phyloP scores from a whole-genome alignment of 768 basidiomycete species.

The Leucogyrophana mollusca region DNA sequence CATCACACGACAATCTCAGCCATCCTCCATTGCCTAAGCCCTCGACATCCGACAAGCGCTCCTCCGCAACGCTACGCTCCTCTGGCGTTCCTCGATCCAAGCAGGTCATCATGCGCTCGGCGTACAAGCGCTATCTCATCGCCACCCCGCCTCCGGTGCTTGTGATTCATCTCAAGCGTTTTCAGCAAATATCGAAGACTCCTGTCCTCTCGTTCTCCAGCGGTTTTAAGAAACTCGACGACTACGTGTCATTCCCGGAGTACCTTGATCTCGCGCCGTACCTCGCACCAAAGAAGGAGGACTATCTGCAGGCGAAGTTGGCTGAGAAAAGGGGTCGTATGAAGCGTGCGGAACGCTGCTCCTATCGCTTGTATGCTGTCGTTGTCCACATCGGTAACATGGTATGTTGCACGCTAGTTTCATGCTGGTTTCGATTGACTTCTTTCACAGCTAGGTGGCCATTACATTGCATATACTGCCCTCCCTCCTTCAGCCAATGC shows the following conservation, averaged over 20 bases:
- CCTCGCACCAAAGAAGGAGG: slow-evolving; percentile 76
- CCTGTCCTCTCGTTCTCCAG: slow-evolving; percentile 62
- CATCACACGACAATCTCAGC: slow-evolving; percentile 26
- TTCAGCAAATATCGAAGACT: slow-evolving; percentile 78
- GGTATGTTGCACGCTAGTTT: slow-evolving; percentile 44
- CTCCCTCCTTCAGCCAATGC: slow-evolving; percentile 44
- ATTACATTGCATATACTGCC: slow-evolving; percentile 85
- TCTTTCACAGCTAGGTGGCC: slow-evolving; percentile 69
- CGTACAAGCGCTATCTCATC: slow-evolving; percentile 95
- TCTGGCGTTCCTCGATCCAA: slow-evolving; percentile 37
- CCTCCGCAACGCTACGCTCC: slow-evolving; percentile 30
- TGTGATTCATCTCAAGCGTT: slow-evolving; percentile 91
- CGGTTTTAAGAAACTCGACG: slow-evolving; percentile 87
- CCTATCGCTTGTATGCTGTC: slow-evolving; percentile 76
- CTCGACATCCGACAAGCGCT: slow-evolving; percentile 15
- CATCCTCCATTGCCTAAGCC: slow-evolving; percentile 5
- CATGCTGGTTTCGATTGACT: neutral
- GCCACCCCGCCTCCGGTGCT: slow-evolving; percentile 82
- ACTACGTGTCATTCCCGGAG: slow-evolving; percentile 89
- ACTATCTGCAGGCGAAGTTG: slow-evolving; percentile 52
- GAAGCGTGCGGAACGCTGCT: slow-evolving; percentile 39
- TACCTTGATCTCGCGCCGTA: slow-evolving; percentile 82
- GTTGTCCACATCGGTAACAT: slow-evolving; percentile 87
- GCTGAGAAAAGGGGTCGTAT: slow-evolving; percentile 20
- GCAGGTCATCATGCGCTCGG: slow-evolving; percentile 76